phyloP scores from a whole-genome alignment of 768 basidiomycete genomes.

The Russula brevipes region DNA sequence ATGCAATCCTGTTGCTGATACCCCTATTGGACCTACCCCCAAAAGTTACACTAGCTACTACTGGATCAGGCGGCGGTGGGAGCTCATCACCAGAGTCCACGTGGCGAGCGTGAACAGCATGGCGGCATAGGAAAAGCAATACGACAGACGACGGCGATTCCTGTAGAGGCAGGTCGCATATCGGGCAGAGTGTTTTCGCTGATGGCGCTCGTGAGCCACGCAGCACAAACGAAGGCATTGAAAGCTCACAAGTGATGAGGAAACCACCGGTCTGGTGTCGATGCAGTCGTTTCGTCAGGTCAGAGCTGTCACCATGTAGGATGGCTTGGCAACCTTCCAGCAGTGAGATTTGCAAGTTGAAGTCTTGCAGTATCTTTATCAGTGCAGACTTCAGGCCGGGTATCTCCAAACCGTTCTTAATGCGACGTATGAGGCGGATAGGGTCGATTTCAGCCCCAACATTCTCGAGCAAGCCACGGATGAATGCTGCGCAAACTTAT shows the following conservation, averaged over 20 bases:
- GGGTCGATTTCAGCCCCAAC: slow-evolving; percentile 96
- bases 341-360: slow-evolving; percentile 88
- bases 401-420: slow-evolving; percentile 94
- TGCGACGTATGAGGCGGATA: slow-evolving; percentile 86
- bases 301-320: slow-evolving; percentile 73
- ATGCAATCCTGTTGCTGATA: slow-evolving; percentile 70
- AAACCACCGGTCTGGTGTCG: slow-evolving; percentile 76
- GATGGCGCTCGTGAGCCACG: neutral
- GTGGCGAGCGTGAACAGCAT: slow-evolving; percentile 79
- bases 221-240: neutral
- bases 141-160: slow-evolving; percentile 55
- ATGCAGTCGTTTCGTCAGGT: slow-evolving; percentile 64
- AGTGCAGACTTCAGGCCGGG: slow-evolving; percentile 90
- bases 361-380: slow-evolving; percentile 96
- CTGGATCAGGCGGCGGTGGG: slow-evolving; percentile 54
- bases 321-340: slow-evolving; percentile 90
- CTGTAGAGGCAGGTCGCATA: slow-evolving; percentile 59
- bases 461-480: slow-evolving; percentile 90
- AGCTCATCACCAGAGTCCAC: slow-evolving; percentile 61
- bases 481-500: slow-evolving; percentile 59
- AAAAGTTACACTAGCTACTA: slow-evolving; percentile 42
- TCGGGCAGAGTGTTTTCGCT: slow-evolving; percentile 62
- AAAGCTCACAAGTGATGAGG: slow-evolving; percentile 61
- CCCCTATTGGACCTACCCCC: slow-evolving; percentile 38
- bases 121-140: slow-evolving; percentile 81